phyloP scores from a whole-genome alignment of 1,284 basidiomycete species.

The Puccinia horiana region DNA sequence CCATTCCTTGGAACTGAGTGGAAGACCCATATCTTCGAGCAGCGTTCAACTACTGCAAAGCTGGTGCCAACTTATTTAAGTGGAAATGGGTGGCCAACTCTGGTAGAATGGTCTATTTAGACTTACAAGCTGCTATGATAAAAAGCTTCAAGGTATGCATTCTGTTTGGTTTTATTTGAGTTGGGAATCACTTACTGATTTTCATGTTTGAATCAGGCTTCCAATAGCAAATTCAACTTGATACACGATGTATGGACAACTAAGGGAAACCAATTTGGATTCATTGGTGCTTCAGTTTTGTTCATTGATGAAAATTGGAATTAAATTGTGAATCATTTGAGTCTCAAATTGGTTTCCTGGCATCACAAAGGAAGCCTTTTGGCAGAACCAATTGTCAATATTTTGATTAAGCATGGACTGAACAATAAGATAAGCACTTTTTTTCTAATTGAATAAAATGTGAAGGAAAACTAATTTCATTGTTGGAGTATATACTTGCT shows the following conservation, averaged over 20 bases:
- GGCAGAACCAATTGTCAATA: not conserved
- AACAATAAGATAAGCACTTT: not conserved
- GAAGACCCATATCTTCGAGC: slow-evolving; percentile 1
- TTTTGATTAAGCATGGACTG: not conserved
- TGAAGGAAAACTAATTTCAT: not conserved
- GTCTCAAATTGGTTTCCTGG: not conserved
- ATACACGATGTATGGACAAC: not conserved
- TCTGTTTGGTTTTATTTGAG: not conserved
- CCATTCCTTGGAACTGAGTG: not conserved
- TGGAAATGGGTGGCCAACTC: not conserved
- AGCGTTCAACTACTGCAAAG: not conserved
- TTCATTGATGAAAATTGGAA: slow-evolving; percentile 15
- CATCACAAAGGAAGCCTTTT: not conserved
- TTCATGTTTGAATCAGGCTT: not conserved
- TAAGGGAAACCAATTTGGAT: not conserved
- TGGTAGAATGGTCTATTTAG: not conserved
- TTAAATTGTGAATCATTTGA: no score
- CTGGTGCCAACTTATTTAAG: not conserved
- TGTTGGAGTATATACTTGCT: not conserved
- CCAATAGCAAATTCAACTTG: not conserved
- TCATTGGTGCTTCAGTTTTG: not conserved
- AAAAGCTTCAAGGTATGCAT: not conserved
- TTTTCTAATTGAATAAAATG: not conserved
- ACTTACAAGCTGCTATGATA: not conserved
- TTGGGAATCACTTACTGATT: not conserved